A percentile compares a stretch with the other conserved stretches of the same genome.
Evolutionary conservation across 176 grass and related monocot genomes (phyloP).

Genomic region (Oryza rufipogon): DNA sequence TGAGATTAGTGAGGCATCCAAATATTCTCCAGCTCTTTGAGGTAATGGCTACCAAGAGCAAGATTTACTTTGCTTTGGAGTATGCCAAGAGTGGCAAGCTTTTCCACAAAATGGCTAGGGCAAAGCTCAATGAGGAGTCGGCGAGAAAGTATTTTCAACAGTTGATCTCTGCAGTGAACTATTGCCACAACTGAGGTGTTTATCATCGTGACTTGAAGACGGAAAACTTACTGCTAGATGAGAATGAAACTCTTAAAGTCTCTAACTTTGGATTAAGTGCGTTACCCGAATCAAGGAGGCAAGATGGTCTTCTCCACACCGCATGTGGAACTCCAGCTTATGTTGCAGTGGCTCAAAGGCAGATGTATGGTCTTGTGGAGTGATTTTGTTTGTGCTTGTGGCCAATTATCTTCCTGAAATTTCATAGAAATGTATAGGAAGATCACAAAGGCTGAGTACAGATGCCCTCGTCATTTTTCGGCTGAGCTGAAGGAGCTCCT

Average conservation of each 20-base stretch:
- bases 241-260: slow-evolving; percentile 65
- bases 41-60: slow-evolving; percentile 90
- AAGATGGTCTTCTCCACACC: slow-evolving; percentile 76
- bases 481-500: slow-evolving; percentile 60
- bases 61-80: slow-evolving; percentile 84
- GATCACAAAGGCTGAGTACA: slow-evolving; percentile 70
- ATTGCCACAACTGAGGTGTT: slow-evolving; percentile 85
- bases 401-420: slow-evolving; percentile 75
- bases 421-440: slow-evolving; percentile 87
- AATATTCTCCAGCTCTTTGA: slow-evolving; percentile 71
- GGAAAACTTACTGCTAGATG: slow-evolving; percentile 78
- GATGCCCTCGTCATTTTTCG: slow-evolving; percentile 79
- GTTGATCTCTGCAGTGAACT: slow-evolving; percentile 62
- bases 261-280: slow-evolving; percentile 90
- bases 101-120: slow-evolving; percentile 73
- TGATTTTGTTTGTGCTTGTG: slow-evolving; percentile 80
- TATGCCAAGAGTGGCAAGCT: slow-evolving; percentile 78
- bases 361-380: slow-evolving; percentile 88
- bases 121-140: slow-evolving; percentile 60
- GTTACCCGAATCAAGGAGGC: slow-evolving; percentile 65
- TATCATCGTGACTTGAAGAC: slow-evolving; percentile 89
- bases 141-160: slow-evolving; percentile 80
- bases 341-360: slow-evolving; percentile 75
- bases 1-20: slow-evolving; percentile 80
- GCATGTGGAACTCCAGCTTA: slow-evolving; percentile 82